These are phyloP conservation scores for Clitoria ternatea DNA, from an alignment of 306 rosid genomes.

Conservation along the genomic window DNA sequence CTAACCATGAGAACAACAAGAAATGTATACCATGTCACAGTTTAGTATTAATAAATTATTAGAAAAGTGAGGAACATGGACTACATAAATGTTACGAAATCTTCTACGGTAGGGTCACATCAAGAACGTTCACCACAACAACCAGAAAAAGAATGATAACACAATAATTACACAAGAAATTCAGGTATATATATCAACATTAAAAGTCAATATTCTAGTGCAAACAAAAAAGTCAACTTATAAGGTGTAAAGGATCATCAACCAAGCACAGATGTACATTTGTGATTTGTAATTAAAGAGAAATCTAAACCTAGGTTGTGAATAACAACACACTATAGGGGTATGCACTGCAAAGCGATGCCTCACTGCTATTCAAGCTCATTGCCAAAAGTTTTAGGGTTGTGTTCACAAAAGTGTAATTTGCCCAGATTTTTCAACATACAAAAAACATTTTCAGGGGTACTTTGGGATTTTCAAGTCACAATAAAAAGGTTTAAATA, in stretches of 20 bases:
- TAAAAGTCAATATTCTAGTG: background rate
- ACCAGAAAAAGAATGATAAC: background rate
- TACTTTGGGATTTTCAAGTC: too few species aligned
- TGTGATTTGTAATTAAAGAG: background rate
- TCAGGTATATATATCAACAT: constrained; percentile 7
- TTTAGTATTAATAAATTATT: background rate
- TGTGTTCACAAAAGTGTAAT: too few species aligned
- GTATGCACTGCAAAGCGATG: too few species aligned
- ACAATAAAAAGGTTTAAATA: too few species aligned
- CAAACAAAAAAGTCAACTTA: constrained; percentile 3
- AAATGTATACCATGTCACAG: constrained; percentile 10
- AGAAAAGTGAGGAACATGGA: background rate
- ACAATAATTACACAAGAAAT: background rate
- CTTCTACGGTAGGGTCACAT: background rate
- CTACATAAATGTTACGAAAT: background rate
- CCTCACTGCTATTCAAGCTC: too few species aligned
- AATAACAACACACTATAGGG: too few species aligned
- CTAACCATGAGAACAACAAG: constrained; percentile 1
- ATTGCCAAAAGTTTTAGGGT: too few species aligned
- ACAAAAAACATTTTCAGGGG: too few species aligned
- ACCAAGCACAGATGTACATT: background rate
- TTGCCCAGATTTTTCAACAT: too few species aligned
- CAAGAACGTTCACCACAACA: background rate
- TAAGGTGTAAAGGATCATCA: constrained; percentile 7
- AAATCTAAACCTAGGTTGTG: too few species aligned